These are phyloP conservation scores for Paramecium octaurelia DNA, from an alignment of 73 alveolate species.

Conservation along the genomic window DNA sequence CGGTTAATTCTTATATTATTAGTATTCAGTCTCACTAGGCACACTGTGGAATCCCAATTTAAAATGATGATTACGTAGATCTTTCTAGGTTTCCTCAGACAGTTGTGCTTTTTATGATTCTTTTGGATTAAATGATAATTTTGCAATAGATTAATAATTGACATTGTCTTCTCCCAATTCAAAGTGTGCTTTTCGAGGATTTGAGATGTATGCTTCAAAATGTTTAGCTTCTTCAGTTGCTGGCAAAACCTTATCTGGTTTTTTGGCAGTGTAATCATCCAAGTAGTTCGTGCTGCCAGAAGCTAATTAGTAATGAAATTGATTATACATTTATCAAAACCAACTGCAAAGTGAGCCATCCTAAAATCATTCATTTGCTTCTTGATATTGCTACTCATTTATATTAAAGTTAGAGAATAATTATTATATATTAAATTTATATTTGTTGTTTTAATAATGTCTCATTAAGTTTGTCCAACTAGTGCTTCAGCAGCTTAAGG, in stretches of 20 bases:
- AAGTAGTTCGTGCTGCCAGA: neutral
- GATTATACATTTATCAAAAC: neutral
- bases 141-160: constrained; percentile 9
- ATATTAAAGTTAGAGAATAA: neutral
- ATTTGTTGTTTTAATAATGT: neutral
- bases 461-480: neutral
- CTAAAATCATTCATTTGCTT: neutral
- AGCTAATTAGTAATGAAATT: neutral
- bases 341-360: constrained; percentile 27
- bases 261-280: neutral
- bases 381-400: neutral
- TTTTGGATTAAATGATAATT: constrained; percentile 39
- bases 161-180: constrained; percentile 28
- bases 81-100: constrained; percentile 37
- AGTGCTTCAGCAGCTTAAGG: constrained; percentile 3
- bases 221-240: constrained; percentile 37
- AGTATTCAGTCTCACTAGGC: constrained; percentile 27
- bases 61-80: constrained; percentile 30
- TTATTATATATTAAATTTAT: neutral
- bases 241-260: neutral
- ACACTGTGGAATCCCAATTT: constrained; percentile 45
- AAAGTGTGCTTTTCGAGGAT: constrained; percentile 49
- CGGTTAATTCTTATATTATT: neutral
- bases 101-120: constrained; percentile 44
- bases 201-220: neutral